These are phyloP conservation scores for Lotmaria passim DNA, from an alignment of 208 protist species.

Conservation along the genomic window DNA sequence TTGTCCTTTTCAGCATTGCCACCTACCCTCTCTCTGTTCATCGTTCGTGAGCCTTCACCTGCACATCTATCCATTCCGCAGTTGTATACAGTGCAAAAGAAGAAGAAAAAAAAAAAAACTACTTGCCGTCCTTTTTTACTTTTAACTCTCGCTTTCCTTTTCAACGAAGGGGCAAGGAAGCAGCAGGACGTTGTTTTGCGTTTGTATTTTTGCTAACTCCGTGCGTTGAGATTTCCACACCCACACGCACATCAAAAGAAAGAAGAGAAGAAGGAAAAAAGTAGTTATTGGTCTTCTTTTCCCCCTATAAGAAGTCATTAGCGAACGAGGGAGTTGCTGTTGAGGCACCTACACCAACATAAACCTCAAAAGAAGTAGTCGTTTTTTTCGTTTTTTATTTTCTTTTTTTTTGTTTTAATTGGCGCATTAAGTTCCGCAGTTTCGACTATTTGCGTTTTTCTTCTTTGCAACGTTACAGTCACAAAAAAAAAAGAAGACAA, in stretches of 20 bases:
- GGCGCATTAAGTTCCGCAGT: neutral
- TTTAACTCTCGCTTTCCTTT: neutral
- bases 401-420: neutral
- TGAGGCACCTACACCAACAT: neutral
- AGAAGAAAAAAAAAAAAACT: no score
- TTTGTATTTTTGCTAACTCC: neutral
- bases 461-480: neutral
- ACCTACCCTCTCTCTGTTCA: neutral
- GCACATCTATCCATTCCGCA: neutral
- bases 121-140: neutral
- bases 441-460: neutral
- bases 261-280: no score
- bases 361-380: conserved; percentile 16
- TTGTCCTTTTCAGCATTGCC: neutral
- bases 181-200: neutral
- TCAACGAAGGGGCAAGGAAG: neutral
- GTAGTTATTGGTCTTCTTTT: no score
- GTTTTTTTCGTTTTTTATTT: neutral
- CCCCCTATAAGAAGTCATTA: neutral
- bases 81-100: conserved; percentile 2
- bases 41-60: neutral
- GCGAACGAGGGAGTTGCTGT: neutral
- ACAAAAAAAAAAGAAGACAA: neutral
- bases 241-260: conserved; percentile 1
- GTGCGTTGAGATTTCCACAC: neutral